Evolutionary conservation across 1,139 yeast genomes (phyloP).

Genomic region (Arxiozyma heterogenica): DNA sequence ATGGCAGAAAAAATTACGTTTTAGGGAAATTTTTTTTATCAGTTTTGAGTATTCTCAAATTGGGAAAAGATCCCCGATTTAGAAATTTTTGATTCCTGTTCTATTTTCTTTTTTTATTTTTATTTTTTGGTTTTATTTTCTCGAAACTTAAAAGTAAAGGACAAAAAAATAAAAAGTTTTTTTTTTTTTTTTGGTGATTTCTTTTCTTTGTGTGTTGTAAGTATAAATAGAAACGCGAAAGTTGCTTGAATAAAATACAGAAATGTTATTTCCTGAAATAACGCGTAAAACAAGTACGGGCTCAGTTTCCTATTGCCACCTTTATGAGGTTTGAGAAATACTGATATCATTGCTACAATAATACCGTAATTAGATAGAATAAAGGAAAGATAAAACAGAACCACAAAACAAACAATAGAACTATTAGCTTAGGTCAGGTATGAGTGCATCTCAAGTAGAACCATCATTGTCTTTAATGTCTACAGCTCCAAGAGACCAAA

Average conservation of each 20-base stretch:
- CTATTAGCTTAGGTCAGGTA: background rate
- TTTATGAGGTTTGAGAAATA: background rate
- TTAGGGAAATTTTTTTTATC: background rate
- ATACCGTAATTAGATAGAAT: background rate
- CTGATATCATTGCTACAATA: background rate
- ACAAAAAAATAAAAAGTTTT: background rate
- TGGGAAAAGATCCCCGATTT: background rate
- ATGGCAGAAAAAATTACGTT: background rate
- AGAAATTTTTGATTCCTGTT: background rate
- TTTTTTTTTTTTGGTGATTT: too few species aligned
- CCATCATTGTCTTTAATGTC: conserved; percentile 12
- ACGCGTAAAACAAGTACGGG: background rate
- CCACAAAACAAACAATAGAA: conserved; percentile 15
- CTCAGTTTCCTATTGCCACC: background rate
- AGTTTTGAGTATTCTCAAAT: background rate
- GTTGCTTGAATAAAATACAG: background rate
- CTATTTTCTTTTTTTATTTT: background rate
- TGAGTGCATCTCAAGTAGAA: conserved; percentile 8
- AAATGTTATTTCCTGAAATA: background rate
- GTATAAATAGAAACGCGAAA: conserved; percentile 1
- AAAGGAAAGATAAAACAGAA: background rate
- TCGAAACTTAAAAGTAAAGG: background rate
- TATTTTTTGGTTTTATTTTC: too few species aligned
- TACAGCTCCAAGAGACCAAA: conserved; percentile 10
- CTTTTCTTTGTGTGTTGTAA: background rate